Conservation (phyloP, 352 stramenopile genomes). For the Pythium brassicae region DNA sequence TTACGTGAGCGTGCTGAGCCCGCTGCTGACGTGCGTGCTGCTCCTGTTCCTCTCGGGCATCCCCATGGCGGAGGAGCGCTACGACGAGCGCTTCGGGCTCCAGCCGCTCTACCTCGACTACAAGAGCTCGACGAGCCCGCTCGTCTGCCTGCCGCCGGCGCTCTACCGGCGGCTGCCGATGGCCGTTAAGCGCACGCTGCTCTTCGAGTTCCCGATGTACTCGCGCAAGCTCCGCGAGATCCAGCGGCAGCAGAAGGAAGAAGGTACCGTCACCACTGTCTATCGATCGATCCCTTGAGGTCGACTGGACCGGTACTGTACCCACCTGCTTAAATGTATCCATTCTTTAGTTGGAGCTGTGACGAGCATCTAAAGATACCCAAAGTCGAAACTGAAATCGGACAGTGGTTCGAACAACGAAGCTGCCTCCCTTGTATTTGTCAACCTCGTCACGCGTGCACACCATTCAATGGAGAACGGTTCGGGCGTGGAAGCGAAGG, state of each 20-base stretch:
- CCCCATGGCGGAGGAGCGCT: conserved; percentile 56
- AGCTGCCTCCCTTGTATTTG: too few species aligned
- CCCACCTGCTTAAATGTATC: too few species aligned
- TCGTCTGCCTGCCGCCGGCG: conserved; percentile 45
- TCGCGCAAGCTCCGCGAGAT: conserved; percentile 41
- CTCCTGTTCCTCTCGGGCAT: conserved; percentile 69
- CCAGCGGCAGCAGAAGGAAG: conserved; percentile 9
- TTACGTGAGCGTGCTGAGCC: conserved; percentile 43
- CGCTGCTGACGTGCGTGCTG: conserved; percentile 51
- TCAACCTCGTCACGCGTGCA: too few species aligned
- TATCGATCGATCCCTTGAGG: conserved; percentile 29
- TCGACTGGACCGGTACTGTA: too few species aligned
- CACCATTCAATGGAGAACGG: too few species aligned
- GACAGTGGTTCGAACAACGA: too few species aligned
- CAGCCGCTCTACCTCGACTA: conserved; percentile 58
- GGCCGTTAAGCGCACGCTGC: conserved; percentile 37
- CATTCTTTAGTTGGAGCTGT: too few species aligned
- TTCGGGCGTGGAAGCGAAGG: neutral
- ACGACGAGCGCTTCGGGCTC: conserved; percentile 57
- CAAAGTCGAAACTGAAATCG: too few species aligned
- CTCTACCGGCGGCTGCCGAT: conserved; percentile 34
- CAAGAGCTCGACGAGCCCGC: conserved; percentile 53
- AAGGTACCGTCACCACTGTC: conserved; percentile 8
- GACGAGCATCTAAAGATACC: too few species aligned
- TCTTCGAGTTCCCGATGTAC: conserved; percentile 53